phyloP scores from a whole-genome alignment of 345 rosid genomes.

The Lepidium aucheri region DNA sequence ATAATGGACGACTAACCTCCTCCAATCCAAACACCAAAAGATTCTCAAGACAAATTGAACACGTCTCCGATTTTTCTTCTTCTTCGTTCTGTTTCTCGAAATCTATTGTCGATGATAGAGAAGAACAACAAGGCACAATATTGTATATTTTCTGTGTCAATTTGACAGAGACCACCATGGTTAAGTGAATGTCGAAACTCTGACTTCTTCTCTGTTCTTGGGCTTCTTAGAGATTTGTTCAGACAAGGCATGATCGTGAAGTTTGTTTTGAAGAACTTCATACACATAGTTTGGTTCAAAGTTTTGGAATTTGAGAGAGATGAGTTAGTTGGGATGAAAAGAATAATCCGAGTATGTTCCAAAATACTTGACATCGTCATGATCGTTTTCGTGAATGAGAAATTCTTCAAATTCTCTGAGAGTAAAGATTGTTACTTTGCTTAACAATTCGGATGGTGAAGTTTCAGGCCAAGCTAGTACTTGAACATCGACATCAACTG shows the following conservation, averaged over 20 bases:
- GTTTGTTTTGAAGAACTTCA: background rate
- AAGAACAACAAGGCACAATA: background rate
- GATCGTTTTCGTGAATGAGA: background rate
- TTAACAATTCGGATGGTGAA: no score
- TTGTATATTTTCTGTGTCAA: background rate
- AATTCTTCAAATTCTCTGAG: background rate
- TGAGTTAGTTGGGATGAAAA: background rate
- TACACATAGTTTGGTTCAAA: background rate
- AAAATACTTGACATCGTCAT: no score
- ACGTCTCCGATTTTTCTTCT: background rate
- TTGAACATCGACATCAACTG: no score
- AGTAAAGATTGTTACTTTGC: no score
- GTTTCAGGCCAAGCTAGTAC: no score
- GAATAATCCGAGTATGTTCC: background rate
- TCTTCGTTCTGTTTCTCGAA: background rate
- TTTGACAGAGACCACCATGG: background rate
- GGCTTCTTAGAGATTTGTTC: no score
- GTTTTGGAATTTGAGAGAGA: background rate
- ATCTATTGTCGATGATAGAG: background rate
- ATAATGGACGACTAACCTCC: no score
- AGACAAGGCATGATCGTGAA: conserved; percentile 3
- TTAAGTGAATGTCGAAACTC: no score
- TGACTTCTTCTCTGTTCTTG: no score
- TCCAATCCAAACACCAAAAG: no score
- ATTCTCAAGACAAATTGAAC: background rate